Evolutionary conservation across 805 yeast species (phyloP).

Genomic region (Barnettozyma botsteinii): DNA sequence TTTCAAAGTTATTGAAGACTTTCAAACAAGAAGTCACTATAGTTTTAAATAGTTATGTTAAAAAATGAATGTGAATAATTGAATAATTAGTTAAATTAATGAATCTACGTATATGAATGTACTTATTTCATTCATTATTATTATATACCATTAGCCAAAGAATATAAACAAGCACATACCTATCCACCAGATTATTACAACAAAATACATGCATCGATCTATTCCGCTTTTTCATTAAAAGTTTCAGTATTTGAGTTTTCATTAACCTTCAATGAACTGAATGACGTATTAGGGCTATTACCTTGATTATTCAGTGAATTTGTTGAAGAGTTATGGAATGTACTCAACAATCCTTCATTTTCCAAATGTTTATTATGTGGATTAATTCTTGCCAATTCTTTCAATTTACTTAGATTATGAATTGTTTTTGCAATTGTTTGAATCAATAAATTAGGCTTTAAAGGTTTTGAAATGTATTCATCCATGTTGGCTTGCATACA

Average conservation of each 20-base stretch:
- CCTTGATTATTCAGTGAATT: neutral
- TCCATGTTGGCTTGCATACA: conserved; percentile 47
- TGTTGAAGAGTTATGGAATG: conserved; percentile 12
- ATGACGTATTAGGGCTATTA: neutral
- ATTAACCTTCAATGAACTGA: neutral
- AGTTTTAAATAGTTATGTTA: conserved; percentile 2
- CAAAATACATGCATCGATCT: no score
- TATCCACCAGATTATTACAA: no score
- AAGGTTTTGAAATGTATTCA: conserved; percentile 48
- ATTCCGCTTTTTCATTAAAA: no score
- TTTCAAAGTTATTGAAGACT: neutral
- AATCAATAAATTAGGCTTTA: conserved; percentile 51
- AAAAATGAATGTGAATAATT: neutral
- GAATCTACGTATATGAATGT: no score
- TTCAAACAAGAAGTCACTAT: conserved; percentile 1
- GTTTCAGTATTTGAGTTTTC: no score
- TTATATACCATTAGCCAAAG: no score
- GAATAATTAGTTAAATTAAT: no score
- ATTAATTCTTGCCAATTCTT: conserved; percentile 38
- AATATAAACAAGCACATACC: no score
- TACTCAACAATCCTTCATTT: conserved; percentile 11
- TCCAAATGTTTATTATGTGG: conserved; percentile 21
- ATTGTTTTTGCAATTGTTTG: conserved; percentile 83
- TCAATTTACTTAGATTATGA: conserved; percentile 57
- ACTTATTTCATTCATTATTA: no score